Percentiles rank a stretch among this genome's conserved stretches.
phyloP scores from a whole-genome alignment of 1,284 basidiomycete genomes.

The Athelia sp. region DNA sequence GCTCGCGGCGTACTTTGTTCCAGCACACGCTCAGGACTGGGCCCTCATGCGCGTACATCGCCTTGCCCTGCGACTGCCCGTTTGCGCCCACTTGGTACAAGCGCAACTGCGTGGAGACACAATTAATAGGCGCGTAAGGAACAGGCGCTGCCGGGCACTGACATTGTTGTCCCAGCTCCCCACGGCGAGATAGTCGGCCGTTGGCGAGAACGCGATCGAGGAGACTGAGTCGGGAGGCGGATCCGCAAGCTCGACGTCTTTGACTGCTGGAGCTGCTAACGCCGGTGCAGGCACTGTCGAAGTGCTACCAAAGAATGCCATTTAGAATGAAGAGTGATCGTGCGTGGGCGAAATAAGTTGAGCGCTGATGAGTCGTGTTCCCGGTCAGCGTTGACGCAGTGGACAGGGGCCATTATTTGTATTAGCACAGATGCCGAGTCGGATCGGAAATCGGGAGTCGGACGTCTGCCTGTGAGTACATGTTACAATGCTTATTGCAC shows the following conservation, averaged over 20 bases:
- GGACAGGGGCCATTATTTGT: too few relatives aligned
- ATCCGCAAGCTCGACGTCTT: conserved; percentile 55
- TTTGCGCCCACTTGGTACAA: conserved; percentile 50
- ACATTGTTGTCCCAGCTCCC: conserved; percentile 64
- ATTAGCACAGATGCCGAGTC: too few relatives aligned
- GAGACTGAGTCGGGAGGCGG: conserved; percentile 59
- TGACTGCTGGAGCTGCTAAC: conserved; percentile 18
- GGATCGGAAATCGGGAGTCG: too few relatives aligned
- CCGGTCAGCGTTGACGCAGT: too few relatives aligned
- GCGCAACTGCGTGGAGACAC: conserved; percentile 34
- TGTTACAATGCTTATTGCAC: too few relatives aligned
- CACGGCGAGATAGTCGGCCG: conserved; percentile 52
- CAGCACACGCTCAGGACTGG: conserved; percentile 79
- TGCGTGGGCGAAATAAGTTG: too few relatives aligned
- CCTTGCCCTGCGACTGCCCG: conserved; percentile 65
- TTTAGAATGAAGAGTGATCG: not conserved
- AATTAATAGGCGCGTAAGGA: not conserved
- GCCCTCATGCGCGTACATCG: conserved; percentile 75
- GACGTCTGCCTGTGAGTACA: too few relatives aligned
- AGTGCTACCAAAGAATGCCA: conserved; percentile 1
- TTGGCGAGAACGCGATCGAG: conserved; percentile 42
- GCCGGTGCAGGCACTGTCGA: not conserved
- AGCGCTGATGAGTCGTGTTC: too few relatives aligned
- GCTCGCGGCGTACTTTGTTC: conserved; percentile 48
- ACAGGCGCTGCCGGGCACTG: too few relatives aligned